A percentile compares a stretch with the other conserved stretches of the same genome.
Evolutionary conservation across 2,329 filamentous ascomycete species (phyloP).

Genomic region (Neofusicoccum sp.): DNA sequence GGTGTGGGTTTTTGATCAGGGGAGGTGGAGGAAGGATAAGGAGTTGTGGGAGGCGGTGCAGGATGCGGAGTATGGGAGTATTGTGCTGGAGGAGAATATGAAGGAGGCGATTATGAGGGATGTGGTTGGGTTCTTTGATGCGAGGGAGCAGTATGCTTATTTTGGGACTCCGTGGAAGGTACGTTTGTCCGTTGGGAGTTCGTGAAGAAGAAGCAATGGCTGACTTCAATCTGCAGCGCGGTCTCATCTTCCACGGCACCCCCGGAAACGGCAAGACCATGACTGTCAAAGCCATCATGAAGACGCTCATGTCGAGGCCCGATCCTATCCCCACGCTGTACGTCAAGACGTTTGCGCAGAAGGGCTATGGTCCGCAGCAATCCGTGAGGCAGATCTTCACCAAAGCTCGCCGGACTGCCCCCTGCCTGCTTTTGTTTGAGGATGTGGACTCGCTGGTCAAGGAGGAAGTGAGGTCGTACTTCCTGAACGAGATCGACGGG

Average conservation of each 20-base stretch:
- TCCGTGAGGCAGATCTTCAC: slow-evolving; percentile 36
- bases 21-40: slow-evolving; percentile 61
- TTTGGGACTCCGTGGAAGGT: slow-evolving; percentile 64
- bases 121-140: slow-evolving; percentile 63
- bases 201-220: no score
- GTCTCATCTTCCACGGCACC: slow-evolving; percentile 66
- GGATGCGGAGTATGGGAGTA: slow-evolving; percentile 59
- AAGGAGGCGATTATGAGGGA: slow-evolving; percentile 64
- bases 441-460: slow-evolving; percentile 67
- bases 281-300: slow-evolving; percentile 68
- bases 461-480: slow-evolving; percentile 62
- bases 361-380: slow-evolving; percentile 57
- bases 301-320: slow-evolving; percentile 56
- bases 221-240: slow-evolving; percentile 54
- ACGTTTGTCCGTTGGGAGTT: no score
- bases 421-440: slow-evolving; percentile 70
- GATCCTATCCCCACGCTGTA: slow-evolving; percentile 54
- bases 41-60: slow-evolving; percentile 56
- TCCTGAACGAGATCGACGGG: slow-evolving; percentile 71
- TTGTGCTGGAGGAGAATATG: slow-evolving; percentile 65
- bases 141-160: slow-evolving; percentile 56
- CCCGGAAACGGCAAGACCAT: slow-evolving; percentile 69
- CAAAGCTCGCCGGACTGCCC: slow-evolving; percentile 61
- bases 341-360: slow-evolving; percentile 51
- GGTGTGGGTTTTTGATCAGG: slow-evolving; percentile 65